Evolutionary conservation across 106 monocot genomes (phyloP).

Genomic region (Iris macrosiphon): DNA sequence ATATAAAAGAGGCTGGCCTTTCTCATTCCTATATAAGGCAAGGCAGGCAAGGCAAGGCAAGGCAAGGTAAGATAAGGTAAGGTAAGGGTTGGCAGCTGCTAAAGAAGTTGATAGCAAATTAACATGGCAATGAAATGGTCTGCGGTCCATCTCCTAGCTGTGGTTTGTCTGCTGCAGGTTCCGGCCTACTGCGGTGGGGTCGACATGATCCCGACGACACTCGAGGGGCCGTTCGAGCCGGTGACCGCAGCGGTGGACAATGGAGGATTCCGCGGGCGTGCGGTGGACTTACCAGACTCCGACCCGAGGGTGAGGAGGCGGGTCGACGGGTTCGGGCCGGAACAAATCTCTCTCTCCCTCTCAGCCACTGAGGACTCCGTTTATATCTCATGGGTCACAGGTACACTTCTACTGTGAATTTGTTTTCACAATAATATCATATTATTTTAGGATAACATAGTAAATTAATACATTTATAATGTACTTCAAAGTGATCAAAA

Average conservation of each 20-base stretch:
- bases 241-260: constrained; percentile 43
- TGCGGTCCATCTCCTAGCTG: too few species aligned
- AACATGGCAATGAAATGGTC: too few species aligned
- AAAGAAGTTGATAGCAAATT: too few species aligned
- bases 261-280: constrained; percentile 27
- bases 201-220: constrained; percentile 36
- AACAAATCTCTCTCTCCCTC: constrained; percentile 67
- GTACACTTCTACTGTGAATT: constrained; percentile 14
- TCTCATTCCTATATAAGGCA: too few species aligned
- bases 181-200: not conserved
- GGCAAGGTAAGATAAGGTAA: too few species aligned
- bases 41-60: too few species aligned
- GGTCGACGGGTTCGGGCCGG: constrained; percentile 45
- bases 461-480: too few species aligned
- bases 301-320: constrained; percentile 41
- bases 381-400: constrained; percentile 75
- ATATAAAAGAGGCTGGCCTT: too few species aligned
- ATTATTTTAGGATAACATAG: too few species aligned
- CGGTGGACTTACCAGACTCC: constrained; percentile 56
- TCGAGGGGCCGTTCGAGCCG: constrained; percentile 63
- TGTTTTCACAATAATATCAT: too few species aligned
- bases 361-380: constrained; percentile 47
- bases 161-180: not conserved
- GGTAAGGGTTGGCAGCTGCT: too few species aligned
- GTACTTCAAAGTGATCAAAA: too few species aligned